Evolutionary conservation across 2,329 filamentous ascomycete species (phyloP).

Genomic region (Sporothrix humicola): DNA sequence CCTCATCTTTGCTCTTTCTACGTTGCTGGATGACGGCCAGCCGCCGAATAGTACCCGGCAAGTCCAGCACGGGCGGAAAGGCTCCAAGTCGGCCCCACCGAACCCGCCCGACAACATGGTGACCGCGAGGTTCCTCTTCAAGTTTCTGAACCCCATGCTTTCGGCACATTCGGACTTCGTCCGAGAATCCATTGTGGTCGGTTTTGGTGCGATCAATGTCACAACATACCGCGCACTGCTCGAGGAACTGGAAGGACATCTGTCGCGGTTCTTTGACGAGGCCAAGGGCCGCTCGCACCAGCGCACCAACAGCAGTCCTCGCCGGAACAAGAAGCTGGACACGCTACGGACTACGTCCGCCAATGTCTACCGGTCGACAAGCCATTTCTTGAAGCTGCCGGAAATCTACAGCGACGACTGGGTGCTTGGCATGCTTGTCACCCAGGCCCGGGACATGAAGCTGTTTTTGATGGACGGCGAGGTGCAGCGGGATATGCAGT

Average conservation of each 20-base stretch:
- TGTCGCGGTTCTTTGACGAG: slow-evolving; percentile 85
- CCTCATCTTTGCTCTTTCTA: slow-evolving; percentile 95
- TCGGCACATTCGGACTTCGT: slow-evolving; percentile 80
- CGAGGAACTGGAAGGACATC: slow-evolving; percentile 86
- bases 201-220: slow-evolving; percentile 92
- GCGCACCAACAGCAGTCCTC: slow-evolving; percentile 80
- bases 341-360: slow-evolving; percentile 91
- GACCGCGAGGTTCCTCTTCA: slow-evolving; percentile 87
- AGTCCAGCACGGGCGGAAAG: slow-evolving; percentile 79
- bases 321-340: slow-evolving; percentile 82
- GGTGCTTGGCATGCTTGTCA: slow-evolving; percentile 85
- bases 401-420: slow-evolving; percentile 86
- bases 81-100: slow-evolving; percentile 66
- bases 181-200: slow-evolving; percentile 85
- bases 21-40: slow-evolving; percentile 78
- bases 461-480: slow-evolving; percentile 94
- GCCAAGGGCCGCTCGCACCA: slow-evolving; percentile 86
- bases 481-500: slow-evolving; percentile 92
- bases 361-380: slow-evolving; percentile 92
- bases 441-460: slow-evolving; percentile 89
- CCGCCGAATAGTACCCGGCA: slow-evolving; percentile 62
- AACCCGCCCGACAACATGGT: slow-evolving; percentile 73
- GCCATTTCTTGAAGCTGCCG: slow-evolving; percentile 80
- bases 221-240: slow-evolving; percentile 90
- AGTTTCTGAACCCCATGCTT: slow-evolving; percentile 86